Evolutionary conservation across 352 stramenopile genomes (phyloP), one percentile per base, ranked within the genome.

Genomic region (Globisporangium cederbergense): DNA sequence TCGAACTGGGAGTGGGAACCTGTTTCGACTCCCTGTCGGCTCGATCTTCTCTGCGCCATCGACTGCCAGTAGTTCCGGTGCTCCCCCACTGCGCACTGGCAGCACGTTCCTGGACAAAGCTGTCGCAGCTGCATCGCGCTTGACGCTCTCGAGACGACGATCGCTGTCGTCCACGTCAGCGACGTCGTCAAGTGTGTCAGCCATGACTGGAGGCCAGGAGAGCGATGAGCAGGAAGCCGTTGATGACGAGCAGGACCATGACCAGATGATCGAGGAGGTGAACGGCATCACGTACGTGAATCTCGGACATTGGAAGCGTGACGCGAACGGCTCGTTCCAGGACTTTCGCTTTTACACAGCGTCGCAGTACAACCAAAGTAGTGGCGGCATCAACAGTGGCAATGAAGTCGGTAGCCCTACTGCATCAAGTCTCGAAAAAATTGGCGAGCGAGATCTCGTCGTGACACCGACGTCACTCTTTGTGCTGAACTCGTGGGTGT

Each of bases 91-190:
- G 30, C 75, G 84, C 1, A 91, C 84, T 14, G 81, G 81, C 7
- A 89, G 82, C 32, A 90, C 81, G 0, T 79, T 93, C 50, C 60
- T 91, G 18, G 81, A 93, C 65, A 86, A 87, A 65, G 80, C 82
- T 0, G 80, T 90, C n/a, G 81, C 82, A 30, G 82, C 81, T 14
- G 80, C 82, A 36, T 78, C 79, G 0, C 81, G 83, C 2, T 59
- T 90, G 8, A 64, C 75, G 6, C 47, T 64, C 4, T 62, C 66
- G 6, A 68, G 73, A 53, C 62, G 70, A 6, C 57, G 72, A 1
- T 80, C 75, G 2, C 30, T 74, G 32, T 82, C 71, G 5, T 80
- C 75, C 9, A 81, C 58, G 14, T 65, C 64, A 14, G 46, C 34
- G 16, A 28, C 58, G 11, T 62, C 64, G 30, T 58, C 58, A 8